Evolutionary conservation across 768 basidiomycete genomes (phyloP), one percentile per base, ranked within the genome.

Genomic region (Pleurotus giganteus): DNA sequence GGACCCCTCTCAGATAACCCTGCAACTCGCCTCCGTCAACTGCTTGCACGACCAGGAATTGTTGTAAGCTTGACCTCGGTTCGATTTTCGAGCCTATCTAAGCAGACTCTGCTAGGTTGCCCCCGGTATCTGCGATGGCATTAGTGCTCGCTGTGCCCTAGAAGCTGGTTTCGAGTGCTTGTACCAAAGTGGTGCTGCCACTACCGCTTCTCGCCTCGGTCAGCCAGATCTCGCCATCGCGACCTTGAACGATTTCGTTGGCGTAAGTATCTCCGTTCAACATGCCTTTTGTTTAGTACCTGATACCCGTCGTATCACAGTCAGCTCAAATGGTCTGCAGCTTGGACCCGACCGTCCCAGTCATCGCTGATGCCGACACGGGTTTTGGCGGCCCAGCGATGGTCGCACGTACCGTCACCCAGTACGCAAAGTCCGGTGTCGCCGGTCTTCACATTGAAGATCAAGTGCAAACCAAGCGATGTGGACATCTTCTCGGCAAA

Each of bases 11-110:
- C 88, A 2, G 63, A 69, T 56, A 84, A 89, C 62, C 79, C 88
- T 17, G 77, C 86, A 4, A 91, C 88, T 0, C 80, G 88, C 34
- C 79, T 91, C 43, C 83, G 88, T 34, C 85, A 86, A 60, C 71
- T 86, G 77, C 74, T 85, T 6, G 84, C 79, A 4, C 76, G 88
- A 47, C 88, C 88, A 7, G 88, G 88, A 26, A 89, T 89, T 46
- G 83, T 89, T 42, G 88, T 89, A 71, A 57, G 84, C 72, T 24
- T 45, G 19, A 26, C 11, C 19, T 12, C 9, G 12, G 11, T 24
- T 9, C 9, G 11, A 21, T 5, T 24, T 45, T 21, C 26, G 23
- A 45, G 6, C 6, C 9, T 45, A 27, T 8, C 15, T 34, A 7
- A 34, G 7, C 15, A 45, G 26, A 23, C 0, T 13, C 5, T 29